Percentiles rank a stretch among this genome's conserved stretches.
Conservation (phyloP, 2,329 filamentous ascomycete genomes). For the Aureobasidium sp. region DNA sequence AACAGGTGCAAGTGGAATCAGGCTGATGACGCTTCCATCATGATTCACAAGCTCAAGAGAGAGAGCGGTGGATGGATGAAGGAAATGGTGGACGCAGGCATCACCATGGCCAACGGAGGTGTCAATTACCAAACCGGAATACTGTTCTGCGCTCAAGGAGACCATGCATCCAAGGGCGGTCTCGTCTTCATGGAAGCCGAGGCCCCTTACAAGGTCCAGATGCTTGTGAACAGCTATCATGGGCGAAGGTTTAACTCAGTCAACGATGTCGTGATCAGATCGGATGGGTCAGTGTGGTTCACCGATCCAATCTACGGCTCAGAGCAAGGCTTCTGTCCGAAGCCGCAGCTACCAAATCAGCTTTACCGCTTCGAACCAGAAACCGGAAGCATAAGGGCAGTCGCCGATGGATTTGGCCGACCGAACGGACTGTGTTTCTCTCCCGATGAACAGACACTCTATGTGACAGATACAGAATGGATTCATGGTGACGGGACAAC, state of each 20-base stretch:
- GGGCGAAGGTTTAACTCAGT: constrained; percentile 55
- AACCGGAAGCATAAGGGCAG: constrained; percentile 45
- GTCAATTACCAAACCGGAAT: constrained; percentile 39
- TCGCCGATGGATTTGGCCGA: constrained; percentile 48
- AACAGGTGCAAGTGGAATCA: constrained; percentile 26
- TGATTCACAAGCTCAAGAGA: constrained; percentile 23
- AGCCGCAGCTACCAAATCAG: constrained; percentile 48
- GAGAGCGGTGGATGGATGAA: constrained; percentile 18
- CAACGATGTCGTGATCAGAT: constrained; percentile 52
- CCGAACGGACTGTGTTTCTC: constrained; percentile 53
- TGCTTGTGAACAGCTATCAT: constrained; percentile 52
- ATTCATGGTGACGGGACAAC: constrained; percentile 34
- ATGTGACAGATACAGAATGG: constrained; percentile 50
- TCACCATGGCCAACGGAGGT: constrained; percentile 45
- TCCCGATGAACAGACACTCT: constrained; percentile 43
- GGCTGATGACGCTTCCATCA: constrained; percentile 20
- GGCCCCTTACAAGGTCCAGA: constrained; percentile 22
- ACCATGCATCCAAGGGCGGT: constrained; percentile 19
- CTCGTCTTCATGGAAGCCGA: constrained; percentile 21
- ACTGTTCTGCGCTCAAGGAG: constrained; percentile 29
- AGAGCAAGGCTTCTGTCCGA: constrained; percentile 48
- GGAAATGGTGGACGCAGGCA: constrained; percentile 24
- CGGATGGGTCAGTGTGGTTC: constrained; percentile 31
- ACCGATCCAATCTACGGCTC: constrained; percentile 27
- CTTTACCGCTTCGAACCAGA: constrained; percentile 50